These are phyloP conservation scores for Neoscytalidium dimidiatum DNA, from an alignment of 2,329 filamentous ascomycete species.

Conservation along the genomic window DNA sequence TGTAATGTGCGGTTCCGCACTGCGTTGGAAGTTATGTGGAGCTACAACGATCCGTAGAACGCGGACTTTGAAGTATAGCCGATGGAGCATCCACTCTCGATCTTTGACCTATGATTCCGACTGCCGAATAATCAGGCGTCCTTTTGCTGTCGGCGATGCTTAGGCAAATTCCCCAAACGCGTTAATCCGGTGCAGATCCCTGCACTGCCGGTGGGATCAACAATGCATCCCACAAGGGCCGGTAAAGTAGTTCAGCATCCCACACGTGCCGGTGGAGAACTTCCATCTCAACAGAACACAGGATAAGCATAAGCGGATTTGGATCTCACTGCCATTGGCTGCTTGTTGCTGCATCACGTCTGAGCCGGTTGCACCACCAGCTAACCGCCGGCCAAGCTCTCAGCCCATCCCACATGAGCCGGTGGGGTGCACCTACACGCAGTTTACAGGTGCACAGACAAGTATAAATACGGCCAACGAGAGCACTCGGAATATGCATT, in stretches of 20 bases:
- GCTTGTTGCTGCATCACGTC: no score
- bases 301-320: background rate
- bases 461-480: background rate
- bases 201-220: background rate
- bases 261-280: background rate
- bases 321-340: background rate
- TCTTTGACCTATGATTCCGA: background rate
- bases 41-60: background rate
- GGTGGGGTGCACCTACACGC: background rate
- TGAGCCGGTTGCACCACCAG: no score
- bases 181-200: background rate
- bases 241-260: background rate
- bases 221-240: background rate
- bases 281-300: no score
- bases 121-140: background rate
- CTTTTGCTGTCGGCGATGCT: background rate
- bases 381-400: background rate
- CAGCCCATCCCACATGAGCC: background rate
- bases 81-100: background rate
- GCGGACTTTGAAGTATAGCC: background rate
- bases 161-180: background rate
- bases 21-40: background rate
- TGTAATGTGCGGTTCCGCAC: background rate
- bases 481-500: background rate
- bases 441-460: background rate